Base-by-base conservation (phyloP, 1,284 basidiomycete species). In the Malassezia dermatis region DNA sequence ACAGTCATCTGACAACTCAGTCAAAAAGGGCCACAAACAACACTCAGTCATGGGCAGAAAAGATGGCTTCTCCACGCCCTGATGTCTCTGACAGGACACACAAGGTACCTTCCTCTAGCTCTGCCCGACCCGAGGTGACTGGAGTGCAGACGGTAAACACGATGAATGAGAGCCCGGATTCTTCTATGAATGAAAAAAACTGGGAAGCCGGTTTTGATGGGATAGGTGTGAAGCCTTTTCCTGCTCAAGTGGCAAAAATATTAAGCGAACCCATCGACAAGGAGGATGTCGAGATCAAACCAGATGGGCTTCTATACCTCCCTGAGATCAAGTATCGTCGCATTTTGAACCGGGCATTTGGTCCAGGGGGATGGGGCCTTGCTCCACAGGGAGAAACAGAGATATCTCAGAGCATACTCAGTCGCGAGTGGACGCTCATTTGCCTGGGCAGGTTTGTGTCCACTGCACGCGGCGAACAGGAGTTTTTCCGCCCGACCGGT, bases 301-400 rank as follows among this genome's bases (percentile, higher is more conserved):
- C 91, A 56, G 93, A 96, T 65, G 93, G 93, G 2, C 79, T 98
- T 30, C 78, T 96, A 27, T 98, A 95, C 77, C 83, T 98, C 10
- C 93, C 93, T 23, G 93, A 96, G 75, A 98, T 96, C 75, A 94
- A 96, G 76, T 98, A 96, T 73, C 82, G 93, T n/a, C 82, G 93
- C 13, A 85, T 90, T 34, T 77, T 96, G 42, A 96, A 96, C 79
- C 83, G 80, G 61, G 89, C 93, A 0, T 96, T 98, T 68, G 93
- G 93, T 8, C 93, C 93, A 6, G 93, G 93, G 12, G 91, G 86
- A 3, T 96, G 93, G 93, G 93, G 93, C 17, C 81, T 96, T 53
- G 93, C 90, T 12, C 93, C 93, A 2, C 82, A 93, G 21, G 85
- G 86, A 44, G 88, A 91, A 76, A 90, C 88, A 10, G 87, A 89